Evolutionary conservation across 2,329 filamentous ascomycete species (phyloP), one percentile per base, ranked within the genome.

Genomic region (Claviceps sp.): DNA sequence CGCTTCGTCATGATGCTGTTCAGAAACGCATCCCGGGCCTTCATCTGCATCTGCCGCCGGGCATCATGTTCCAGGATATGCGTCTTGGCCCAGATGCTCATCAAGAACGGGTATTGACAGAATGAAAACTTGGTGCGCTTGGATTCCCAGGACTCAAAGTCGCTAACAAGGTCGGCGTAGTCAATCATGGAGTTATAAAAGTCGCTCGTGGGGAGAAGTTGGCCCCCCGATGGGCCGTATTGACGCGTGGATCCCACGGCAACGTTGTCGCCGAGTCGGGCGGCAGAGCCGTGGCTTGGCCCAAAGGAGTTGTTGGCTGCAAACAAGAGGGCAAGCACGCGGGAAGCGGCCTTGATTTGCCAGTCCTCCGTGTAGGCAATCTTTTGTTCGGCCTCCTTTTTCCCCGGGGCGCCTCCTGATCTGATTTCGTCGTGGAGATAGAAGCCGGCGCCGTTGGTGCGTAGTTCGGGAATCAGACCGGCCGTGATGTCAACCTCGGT

Each of bases 51-150:
- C 66, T 95, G 88, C 7, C 89, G 79, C 55, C 83, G 80, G 7
- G 88, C 87, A 66, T 96, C 90, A 60, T 94, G 80, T 62, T 95
- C 88, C 59, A 95, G 73, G 46, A 95, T 91, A 57, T 85, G 85
- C 53, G 93, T 95, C 67, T 96, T 96, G 29, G 89, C 85, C 73
- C 88, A 90, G 57, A 96, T 89, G 55, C 88, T 95, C 42, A 96
- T 74, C 58, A 95, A 83, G 61, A 95, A 94, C 0, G 90, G 88
- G 60, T 94, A 95, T 63, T 95, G 88, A 63, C 89, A 95, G 62
- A 96, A 95, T 0, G 86, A 79, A 62, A 95, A 95, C 57, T 82
- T 87, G 20, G 77, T 76, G 49, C 77, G 76, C 56, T 78, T 83
- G 4, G 79, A 77, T 63, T 95, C 89, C 90, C 90, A 96, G 9